Evolutionary conservation across 768 basidiomycete species (phyloP).

Genomic region (Phaffia tasmanica): DNA sequence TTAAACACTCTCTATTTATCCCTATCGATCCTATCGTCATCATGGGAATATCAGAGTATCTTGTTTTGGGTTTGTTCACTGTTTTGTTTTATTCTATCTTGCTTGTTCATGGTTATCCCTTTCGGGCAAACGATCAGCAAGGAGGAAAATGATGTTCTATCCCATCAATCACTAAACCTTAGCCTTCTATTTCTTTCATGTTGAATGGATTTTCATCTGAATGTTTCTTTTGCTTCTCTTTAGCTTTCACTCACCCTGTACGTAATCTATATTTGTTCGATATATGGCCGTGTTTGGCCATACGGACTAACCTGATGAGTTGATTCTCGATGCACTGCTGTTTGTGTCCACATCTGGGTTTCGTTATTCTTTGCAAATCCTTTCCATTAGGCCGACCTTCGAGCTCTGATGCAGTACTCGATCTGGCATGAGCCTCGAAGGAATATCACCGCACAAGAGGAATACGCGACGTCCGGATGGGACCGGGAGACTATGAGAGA

Average conservation of each 20-base stretch:
- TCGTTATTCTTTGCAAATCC: background rate
- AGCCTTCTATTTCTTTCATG: too few species aligned
- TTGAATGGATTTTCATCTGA: too few species aligned
- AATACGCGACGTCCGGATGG: constrained; percentile 74
- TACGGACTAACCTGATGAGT: too few species aligned
- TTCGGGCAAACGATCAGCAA: too few species aligned
- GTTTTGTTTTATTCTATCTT: background rate
- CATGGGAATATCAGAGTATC: constrained; percentile 26
- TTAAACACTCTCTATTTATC: too few species aligned
- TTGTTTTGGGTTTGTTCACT: constrained; percentile 16
- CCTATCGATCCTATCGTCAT: background rate
- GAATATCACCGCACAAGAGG: constrained; percentile 63
- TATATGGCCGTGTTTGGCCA: background rate
- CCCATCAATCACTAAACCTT: too few species aligned
- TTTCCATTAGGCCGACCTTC: constrained; percentile 51
- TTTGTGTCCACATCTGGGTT: background rate
- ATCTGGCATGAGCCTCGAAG: constrained; percentile 70
- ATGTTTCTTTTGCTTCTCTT: background rate
- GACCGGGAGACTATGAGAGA: constrained; percentile 72
- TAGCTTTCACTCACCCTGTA: constrained; percentile 29
- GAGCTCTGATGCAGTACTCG: constrained; percentile 68
- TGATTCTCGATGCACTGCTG: background rate
- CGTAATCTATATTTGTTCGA: background rate
- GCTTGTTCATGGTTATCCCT: background rate
- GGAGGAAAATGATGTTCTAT: too few species aligned